Evolutionary conservation across 371 early-diverging fungal genomes (phyloP).

Genomic region (Dichotomocladium elegans): DNA sequence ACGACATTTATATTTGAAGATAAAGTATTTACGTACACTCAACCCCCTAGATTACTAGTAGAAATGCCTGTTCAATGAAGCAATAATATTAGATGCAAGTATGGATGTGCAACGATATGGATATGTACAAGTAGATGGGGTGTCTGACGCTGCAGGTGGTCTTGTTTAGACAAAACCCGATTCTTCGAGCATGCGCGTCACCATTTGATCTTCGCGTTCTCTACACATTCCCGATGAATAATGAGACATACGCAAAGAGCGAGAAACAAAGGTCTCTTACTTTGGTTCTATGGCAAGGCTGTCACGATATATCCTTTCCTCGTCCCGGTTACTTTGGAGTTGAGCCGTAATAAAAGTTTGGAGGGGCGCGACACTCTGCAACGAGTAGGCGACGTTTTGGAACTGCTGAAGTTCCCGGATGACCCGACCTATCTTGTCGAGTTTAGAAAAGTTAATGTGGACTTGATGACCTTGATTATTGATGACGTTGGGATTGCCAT

Average conservation of each 20-base stretch:
- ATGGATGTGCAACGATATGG: no score
- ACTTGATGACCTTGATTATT: constrained; percentile 55
- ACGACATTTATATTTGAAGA: no score
- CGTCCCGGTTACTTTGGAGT: constrained; percentile 48
- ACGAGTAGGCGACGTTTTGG: constrained; percentile 72
- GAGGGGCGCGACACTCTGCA: constrained; percentile 76
- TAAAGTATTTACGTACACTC: no score
- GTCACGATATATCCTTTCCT: constrained; percentile 63
- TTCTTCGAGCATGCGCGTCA: constrained; percentile 73
- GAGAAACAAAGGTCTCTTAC: constrained; percentile 17
- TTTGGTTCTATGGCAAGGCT: constrained; percentile 81
- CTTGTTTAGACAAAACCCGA: constrained; percentile 75
- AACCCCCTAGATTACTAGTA: no score
- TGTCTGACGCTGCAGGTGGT: no score
- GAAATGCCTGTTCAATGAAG: no score
- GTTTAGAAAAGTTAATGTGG: constrained; percentile 86
- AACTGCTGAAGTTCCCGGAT: constrained; percentile 90
- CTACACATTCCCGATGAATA: constrained; percentile 37
- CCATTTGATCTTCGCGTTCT: constrained; percentile 80
- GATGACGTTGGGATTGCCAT: constrained; percentile 72
- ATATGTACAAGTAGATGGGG: no score
- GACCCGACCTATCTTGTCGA: constrained; percentile 82
- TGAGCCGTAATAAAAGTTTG: constrained; percentile 70
- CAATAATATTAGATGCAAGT: no score
- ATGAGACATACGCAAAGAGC: neutral